Base-by-base conservation (phyloP, 2,329 filamentous ascomycete species). In the Lasiodiplodia theobromae region DNA sequence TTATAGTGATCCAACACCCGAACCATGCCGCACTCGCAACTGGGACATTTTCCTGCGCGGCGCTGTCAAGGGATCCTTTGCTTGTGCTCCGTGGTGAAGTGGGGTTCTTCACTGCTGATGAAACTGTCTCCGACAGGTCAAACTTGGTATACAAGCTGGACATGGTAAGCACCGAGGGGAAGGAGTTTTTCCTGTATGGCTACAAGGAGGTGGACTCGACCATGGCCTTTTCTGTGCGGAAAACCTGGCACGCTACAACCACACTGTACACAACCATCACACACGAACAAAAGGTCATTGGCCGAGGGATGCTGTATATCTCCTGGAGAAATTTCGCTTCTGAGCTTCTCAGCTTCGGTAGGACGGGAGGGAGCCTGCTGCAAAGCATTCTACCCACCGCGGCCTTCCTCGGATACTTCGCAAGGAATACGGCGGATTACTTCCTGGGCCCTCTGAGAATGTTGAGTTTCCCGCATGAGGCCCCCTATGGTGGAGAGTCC, bases 111-210 rank as follows among this genome's bases (percentile, higher is more conserved):
- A 81, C 82, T 38, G 75, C 82, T 16, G 85, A 89, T 72, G 77
- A 81, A 44, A 82, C 84, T 69, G 82, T 85, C 0, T 84, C 88
- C 0, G 87, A 88, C n/a, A 88, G 86, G 4, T 82, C 82, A 34
- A 89, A 87, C 70, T 76, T 91, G 37, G 85, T 84, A 0, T 91
- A 91, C 73, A 84, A 89, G 72, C 88, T 90, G 69, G 85, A 87
- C 72, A 86, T 91, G 83, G 81, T 80, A 28, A 86, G 86, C 5
- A 81, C 84, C 3, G 79, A 86, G 69, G 86, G 86, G 14, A 79
- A 82, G 54, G 80, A 78, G 58, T 83, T 88, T 56, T 85, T 86
- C 68, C 88, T 91, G 74, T 83, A 88, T 70, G 89, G 88, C 0
- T 88, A 86, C 77, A 91, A 91, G 76, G 81, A 87, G 2, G 83